Conservation (phyloP, 345 rosid genomes). For the Linum lewisii region DNA sequence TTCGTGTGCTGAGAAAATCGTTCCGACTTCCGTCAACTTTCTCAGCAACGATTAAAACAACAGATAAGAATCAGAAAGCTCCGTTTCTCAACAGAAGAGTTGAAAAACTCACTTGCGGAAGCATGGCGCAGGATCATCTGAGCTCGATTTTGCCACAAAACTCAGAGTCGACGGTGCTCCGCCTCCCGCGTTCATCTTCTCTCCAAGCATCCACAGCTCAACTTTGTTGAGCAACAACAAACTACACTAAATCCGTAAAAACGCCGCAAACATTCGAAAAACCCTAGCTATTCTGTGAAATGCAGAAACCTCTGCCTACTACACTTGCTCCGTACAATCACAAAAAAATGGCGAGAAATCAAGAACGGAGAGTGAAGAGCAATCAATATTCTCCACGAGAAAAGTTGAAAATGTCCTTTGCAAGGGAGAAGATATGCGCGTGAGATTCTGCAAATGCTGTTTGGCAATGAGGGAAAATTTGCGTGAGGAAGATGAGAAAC, state of each 20-base stretch:
- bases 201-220: neutral
- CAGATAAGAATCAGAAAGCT: neutral
- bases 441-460: neutral
- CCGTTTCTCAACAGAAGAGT: too few relatives aligned
- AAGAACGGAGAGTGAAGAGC: neutral
- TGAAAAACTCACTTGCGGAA: neutral
- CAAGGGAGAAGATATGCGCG: too few relatives aligned
- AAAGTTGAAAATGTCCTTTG: too few relatives aligned
- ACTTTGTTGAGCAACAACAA: too few relatives aligned
- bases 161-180: neutral
- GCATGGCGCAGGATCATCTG: neutral
- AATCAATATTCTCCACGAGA: too few relatives aligned
- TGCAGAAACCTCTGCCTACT: neutral
- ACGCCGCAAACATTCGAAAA: neutral
- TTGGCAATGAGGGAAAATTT: neutral
- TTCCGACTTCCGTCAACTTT: neutral
- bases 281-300: neutral
- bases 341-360: neutral
- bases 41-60: neutral
- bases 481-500: neutral
- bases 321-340: neutral
- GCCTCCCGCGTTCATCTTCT: neutral
- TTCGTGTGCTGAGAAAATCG: neutral
- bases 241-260: neutral
- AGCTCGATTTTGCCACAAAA: neutral